A percentile compares a stretch with the other conserved stretches of the same genome.
Evolutionary conservation across 805 yeast species (phyloP).

Genomic region (Starmerella ratchasimensis): DNA sequence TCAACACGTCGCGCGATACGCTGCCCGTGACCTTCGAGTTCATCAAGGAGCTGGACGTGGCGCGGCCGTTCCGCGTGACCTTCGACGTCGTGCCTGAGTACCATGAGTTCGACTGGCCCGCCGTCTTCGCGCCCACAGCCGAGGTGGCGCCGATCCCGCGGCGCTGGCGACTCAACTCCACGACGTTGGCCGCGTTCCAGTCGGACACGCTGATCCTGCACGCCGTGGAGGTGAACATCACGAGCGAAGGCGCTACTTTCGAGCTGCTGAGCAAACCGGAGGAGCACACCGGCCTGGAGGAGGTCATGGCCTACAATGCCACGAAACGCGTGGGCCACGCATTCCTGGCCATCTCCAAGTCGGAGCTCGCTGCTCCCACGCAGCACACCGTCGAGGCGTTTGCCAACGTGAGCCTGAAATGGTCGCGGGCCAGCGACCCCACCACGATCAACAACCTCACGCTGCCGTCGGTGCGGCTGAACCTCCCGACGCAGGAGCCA

Average conservation of each 20-base stretch:
- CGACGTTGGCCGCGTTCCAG: constrained; percentile 20
- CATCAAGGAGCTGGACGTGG: constrained; percentile 23
- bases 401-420: constrained; percentile 23
- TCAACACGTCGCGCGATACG: constrained; percentile 20
- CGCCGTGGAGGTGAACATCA: constrained; percentile 2
- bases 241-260: constrained; percentile 5
- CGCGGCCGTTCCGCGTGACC: constrained; percentile 27
- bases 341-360: constrained; percentile 4
- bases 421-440: constrained; percentile 22
- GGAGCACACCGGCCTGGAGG: not conserved
- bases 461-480: constrained; percentile 18
- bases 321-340: constrained; percentile 5
- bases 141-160: constrained; percentile 24
- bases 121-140: constrained; percentile 24
- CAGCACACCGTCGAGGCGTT: constrained; percentile 18
- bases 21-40: constrained; percentile 21
- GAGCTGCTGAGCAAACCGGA: not conserved
- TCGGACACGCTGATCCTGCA: constrained; percentile 11
- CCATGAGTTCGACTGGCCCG: constrained; percentile 28
- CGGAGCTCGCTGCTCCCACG: not conserved
- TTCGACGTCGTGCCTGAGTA: constrained; percentile 27
- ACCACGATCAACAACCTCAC: constrained; percentile 11
- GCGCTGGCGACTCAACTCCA: constrained; percentile 26
- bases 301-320: constrained; percentile 10
- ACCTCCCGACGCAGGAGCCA: constrained; percentile 21